Evolutionary conservation across 2,329 filamentous ascomycete genomes (phyloP), one percentile per base, ranked within the genome.

Genomic region (Paecilomyces sp.): DNA sequence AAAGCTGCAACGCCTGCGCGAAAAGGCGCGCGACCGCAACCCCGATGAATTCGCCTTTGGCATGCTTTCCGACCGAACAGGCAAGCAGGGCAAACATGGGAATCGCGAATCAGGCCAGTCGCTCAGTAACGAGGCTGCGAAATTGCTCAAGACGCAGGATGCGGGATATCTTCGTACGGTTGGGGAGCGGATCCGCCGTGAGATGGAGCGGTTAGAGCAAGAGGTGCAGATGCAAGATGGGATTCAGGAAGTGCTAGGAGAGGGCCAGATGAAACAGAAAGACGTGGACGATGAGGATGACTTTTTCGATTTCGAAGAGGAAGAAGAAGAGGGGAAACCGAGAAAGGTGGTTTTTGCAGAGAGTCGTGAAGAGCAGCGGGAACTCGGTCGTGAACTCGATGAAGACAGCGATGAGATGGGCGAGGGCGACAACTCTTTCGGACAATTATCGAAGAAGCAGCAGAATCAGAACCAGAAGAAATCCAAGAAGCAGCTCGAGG

Each of bases 1-100:
- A 59, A 84, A 85, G 63, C 75, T 88, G 58, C 80, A 82, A 69
- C 77, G 83, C 18, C 76, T 88, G 18, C 79, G 81, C 61, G 77
- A 84, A 64, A 88, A 87, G 69, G 85, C 82, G 6, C 75, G 76
- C 55, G 83, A 85, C 60, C 79, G 83, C 41, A 87, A 88, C 64
- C 84, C 85, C 15, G 85, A 88, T 79, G 85, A 88, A 67, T 88
- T 88, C 69, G 80, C 82, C 53, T 88, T 86, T 72, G 83, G 80
- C 3, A 88, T 88, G 85, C 80, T 87, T 74, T 82, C 77, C 60
- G 75, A 75, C 28, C 72, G 72, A 55, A 80, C 79, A 24, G 74
- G 62, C 31, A 68, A 57, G 13, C 68, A 76, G 61, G 78, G 78
- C 8, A 72, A 71, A 59, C 78, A 83, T 65, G 77, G 76, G 31